These are phyloP conservation scores for Tuber melanosporum DNA, from an alignment of 495 filamentous ascomycete genomes.

Conservation along the genomic window DNA sequence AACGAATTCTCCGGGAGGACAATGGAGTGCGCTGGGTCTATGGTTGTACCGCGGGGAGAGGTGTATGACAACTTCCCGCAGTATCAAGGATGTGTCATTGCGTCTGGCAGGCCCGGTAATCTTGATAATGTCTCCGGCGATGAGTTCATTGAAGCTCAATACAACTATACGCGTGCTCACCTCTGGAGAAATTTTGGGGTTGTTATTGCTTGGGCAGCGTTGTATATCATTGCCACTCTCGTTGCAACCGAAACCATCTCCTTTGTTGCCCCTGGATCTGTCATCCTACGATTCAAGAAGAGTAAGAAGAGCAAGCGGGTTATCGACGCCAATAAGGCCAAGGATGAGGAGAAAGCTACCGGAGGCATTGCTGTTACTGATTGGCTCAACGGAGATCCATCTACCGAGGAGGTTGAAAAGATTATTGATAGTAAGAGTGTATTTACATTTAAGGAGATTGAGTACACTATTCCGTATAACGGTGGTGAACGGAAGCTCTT, in stretches of 20 bases:
- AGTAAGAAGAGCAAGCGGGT: conserved; percentile 43
- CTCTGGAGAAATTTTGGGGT: conserved; percentile 77
- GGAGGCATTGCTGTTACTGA: conserved; percentile 25
- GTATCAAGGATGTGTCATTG: conserved; percentile 58
- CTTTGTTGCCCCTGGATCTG: conserved; percentile 44
- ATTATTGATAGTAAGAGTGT: conserved; percentile 48
- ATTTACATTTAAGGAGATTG: conserved; percentile 69
- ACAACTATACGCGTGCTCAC: conserved; percentile 57
- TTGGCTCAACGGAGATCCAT: conserved; percentile 18
- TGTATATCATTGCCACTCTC: conserved; percentile 62
- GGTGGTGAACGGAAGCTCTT: conserved; percentile 63
- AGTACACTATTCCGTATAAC: conserved; percentile 66
- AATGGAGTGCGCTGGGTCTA: conserved; percentile 56
- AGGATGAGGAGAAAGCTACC: conserved; percentile 39
- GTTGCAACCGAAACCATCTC: conserved; percentile 58
- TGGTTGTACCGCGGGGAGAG: conserved; percentile 55
- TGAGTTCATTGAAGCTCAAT: conserved; percentile 52
- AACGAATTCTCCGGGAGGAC: conserved; percentile 38
- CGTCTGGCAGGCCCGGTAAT: conserved; percentile 46
- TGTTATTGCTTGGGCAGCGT: conserved; percentile 59
- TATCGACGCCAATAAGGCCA: conserved; percentile 14
- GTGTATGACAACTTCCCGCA: conserved; percentile 44
- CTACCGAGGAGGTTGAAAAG: conserved; percentile 34
- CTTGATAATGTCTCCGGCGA: conserved; percentile 49
- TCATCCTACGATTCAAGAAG: conserved; percentile 40